Base-by-base conservation (phyloP, 768 basidiomycete genomes). In the Hirschioporus abietinus region DNA sequence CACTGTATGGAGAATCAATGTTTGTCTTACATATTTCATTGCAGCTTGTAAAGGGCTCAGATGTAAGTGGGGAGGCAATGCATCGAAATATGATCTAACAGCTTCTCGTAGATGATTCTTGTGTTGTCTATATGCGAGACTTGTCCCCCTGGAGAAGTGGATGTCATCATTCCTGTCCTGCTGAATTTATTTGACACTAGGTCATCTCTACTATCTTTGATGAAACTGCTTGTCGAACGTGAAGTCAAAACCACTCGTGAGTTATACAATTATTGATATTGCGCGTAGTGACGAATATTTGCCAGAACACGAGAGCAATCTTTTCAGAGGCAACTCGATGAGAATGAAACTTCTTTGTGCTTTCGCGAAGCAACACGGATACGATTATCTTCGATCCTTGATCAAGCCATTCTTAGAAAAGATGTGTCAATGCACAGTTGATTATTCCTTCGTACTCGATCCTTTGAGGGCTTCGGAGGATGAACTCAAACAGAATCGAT, bases 301-400 rank as follows among this genome's bases (percentile, higher is more conserved):
- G 58, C n/a, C 75, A 94, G 95, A 87, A 57, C 89, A 82, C 70
- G 93, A 96, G 69, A 82, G 88, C 0, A 83, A 85, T n/a, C 78
- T 98, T 8, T 97, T 98, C 80, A 84, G 96, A 63, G 83, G 91
- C 68, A 97, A 96, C 75, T 90, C 91, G 1, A 92, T 91, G 0
- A 93, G 89, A 71, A 92, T 91, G n/a, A 81, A 91, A 58, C 89
- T 98, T 66, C 78, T 97, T 60, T 93, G 93, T 7, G 86, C 88
- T 1, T 96, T 96, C 71, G 93, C 92, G 3, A 88, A 84, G 73
- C 86, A 91, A n/a, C 93, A 95, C 68, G 96, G 95, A 4, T 97
- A 96, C 75, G 88, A 89, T 66, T 97, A 96, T 75, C 80, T 97
- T n/a, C 85, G 95, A 23, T 86, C 83, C 60, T 82, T 96, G 25